Conservation (phyloP, 2,329 filamentous ascomycete genomes). For the Penicillium sp. region DNA sequence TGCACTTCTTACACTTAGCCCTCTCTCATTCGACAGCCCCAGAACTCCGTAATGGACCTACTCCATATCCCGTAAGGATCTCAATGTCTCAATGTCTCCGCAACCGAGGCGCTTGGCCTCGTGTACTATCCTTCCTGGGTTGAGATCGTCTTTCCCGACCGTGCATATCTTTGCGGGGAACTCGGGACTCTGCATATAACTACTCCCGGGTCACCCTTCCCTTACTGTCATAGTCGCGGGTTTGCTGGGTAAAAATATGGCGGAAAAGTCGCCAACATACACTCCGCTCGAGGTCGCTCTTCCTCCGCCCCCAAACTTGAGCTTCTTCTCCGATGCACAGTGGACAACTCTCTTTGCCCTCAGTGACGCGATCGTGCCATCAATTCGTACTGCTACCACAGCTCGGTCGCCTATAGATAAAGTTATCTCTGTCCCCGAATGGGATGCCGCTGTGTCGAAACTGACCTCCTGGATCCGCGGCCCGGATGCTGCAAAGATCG, state of each 20-base stretch:
- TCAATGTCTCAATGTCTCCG: not conserved
- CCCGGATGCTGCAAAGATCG: conserved; percentile 33
- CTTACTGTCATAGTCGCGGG: not conserved
- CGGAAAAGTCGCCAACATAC: conserved; percentile 18
- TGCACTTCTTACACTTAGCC: not conserved
- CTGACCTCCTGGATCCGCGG: conserved; percentile 28
- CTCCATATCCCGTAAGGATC: not conserved
- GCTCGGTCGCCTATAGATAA: conserved; percentile 35
- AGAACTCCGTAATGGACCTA: no score
- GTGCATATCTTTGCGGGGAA: not conserved
- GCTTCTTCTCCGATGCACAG: conserved; percentile 51
- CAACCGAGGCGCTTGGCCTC: not conserved
- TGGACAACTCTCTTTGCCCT: conserved; percentile 57
- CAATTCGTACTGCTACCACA: conserved; percentile 42
- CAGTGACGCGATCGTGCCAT: conserved; percentile 54
- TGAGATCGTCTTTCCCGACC: not conserved
- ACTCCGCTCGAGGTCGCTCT: conserved; percentile 42
- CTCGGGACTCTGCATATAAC: not conserved
- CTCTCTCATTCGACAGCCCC: not conserved
- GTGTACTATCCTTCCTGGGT: not conserved
- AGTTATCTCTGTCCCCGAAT: conserved; percentile 38
- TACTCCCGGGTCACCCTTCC: not conserved
- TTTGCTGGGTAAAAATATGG: conserved; percentile 15
- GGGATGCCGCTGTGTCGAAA: conserved; percentile 35
- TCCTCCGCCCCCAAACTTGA: conserved; percentile 44